Evolutionary conservation across 108 stramenopile genomes (phyloP).

Genomic region (Nitzschia putrida): DNA sequence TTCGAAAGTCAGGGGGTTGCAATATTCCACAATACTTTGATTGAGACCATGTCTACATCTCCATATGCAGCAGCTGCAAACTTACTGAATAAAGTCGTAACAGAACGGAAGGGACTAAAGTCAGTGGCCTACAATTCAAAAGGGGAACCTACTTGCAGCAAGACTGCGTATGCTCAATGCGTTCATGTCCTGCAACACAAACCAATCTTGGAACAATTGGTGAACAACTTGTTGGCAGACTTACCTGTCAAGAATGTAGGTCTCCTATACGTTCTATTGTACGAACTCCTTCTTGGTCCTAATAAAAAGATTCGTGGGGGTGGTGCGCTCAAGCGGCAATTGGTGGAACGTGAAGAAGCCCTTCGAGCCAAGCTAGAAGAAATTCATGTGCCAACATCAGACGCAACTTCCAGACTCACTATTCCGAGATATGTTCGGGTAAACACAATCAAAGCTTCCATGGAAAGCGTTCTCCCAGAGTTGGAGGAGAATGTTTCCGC

Average conservation of each 20-base stretch:
- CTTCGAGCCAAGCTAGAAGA: constrained; percentile 36
- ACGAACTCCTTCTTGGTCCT: constrained; percentile 80
- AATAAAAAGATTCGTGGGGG: constrained; percentile 82
- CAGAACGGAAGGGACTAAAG: constrained; percentile 49
- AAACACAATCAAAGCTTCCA: constrained; percentile 62
- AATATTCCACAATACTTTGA: background rate
- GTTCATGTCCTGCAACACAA: constrained; percentile 52
- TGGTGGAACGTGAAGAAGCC: constrained; percentile 60
- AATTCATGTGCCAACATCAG: constrained; percentile 6
- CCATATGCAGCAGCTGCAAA: constrained; percentile 52
- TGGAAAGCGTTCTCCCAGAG: constrained; percentile 38
- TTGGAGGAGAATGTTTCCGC: constrained; percentile 22
- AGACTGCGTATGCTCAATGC: constrained; percentile 59
- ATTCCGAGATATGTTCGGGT: constrained; percentile 87
- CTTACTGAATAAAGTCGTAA: constrained; percentile 45
- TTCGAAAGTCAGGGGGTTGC: no score
- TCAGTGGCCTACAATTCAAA: constrained; percentile 53
- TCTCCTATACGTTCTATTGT: constrained; percentile 78
- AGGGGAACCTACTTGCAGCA: constrained; percentile 52
- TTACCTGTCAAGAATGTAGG: constrained; percentile 29
- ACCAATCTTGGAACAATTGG: constrained; percentile 29
- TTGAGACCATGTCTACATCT: constrained; percentile 40
- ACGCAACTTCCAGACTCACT: background rate
- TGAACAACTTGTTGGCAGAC: constrained; percentile 16
- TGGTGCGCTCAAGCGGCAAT: constrained; percentile 78